Percentiles rank a stretch among this genome's conserved stretches.
Conservation (phyloP, 2,329 filamentous ascomycete genomes). For the Shiraia sp. region DNA sequence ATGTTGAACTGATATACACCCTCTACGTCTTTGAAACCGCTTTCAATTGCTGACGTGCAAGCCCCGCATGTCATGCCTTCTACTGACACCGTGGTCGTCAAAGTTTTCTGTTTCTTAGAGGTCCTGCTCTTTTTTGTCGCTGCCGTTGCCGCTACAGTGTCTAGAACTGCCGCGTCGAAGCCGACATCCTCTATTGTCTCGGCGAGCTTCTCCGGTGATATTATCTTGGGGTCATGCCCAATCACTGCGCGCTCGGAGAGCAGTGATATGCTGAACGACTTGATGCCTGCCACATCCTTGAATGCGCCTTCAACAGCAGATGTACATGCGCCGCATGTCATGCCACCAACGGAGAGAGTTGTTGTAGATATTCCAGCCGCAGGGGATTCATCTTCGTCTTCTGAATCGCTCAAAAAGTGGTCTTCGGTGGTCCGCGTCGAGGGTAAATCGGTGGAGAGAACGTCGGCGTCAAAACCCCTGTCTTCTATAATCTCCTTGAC, state of each 20-base stretch:
- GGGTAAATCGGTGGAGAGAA: conserved; percentile 80
- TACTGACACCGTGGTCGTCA: conserved; percentile 83
- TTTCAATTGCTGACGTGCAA: conserved; percentile 89
- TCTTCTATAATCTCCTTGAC: conserved; percentile 89
- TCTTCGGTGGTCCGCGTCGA: conserved; percentile 49
- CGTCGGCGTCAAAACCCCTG: conserved; percentile 85
- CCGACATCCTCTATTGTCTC: conserved; percentile 70
- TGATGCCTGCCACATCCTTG: conserved; percentile 72
- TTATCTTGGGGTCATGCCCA: conserved; percentile 68
- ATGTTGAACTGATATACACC: conserved; percentile 92
- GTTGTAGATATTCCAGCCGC: conserved; percentile 59
- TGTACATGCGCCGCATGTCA: conserved; percentile 91
- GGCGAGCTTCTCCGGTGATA: conserved; percentile 58
- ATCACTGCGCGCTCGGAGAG: conserved; percentile 84
- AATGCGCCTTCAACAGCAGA: conserved; percentile 83
- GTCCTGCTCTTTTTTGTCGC: conserved; percentile 39
- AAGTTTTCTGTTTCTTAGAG: conserved; percentile 50
- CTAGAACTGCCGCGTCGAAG: conserved; percentile 78
- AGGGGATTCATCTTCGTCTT: conserved; percentile 36
- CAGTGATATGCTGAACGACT: conserved; percentile 78
- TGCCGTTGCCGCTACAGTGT: conserved; percentile 60
- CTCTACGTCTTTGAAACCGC: conserved; percentile 74
- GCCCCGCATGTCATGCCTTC: conserved; percentile 98
- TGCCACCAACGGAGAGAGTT: conserved; percentile 78
- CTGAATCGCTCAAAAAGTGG: conserved; percentile 42